Evolutionary conservation across 129 eudicot species (phyloP), one percentile per base, ranked within the genome.

Genomic region (Deinandra increscens): DNA sequence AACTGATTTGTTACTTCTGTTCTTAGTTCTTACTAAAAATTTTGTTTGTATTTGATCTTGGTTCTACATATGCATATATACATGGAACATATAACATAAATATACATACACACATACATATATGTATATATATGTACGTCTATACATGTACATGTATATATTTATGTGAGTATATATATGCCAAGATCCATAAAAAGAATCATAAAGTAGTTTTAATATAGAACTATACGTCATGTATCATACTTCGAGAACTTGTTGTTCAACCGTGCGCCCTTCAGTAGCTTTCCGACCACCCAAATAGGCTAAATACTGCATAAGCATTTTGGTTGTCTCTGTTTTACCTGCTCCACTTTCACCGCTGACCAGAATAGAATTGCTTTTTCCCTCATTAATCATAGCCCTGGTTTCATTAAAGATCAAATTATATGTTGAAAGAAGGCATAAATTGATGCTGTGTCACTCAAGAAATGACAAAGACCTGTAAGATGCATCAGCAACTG

Each of bases 291-390:
- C 99, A 60, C 99, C 99, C 91, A 94, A 80, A 80, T 78, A 94
- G 53, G 99, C 99, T 60, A 94, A 91, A 71, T 90, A 94, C 33
- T 71, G 84, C 99, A 94, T 94, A 73, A 94, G 96, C 99, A 94
- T 94, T 80, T 94, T 94, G 14, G 99, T 94, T 63, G 97, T 94
- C 85, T 94, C 99, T 13, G 99, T 94, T 84, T 94, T 94, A 66
- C 99, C 99, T 26, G 99, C 99, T 78, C 99, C 99, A 80, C 99
- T 94, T 84, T 94, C 99, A 64, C 99, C 99, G 71, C 99, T 94
- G 39, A 94, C 99, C 63, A 90, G 86, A 77, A 94, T 94, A 8
- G 99, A 94, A 63, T 94, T 94, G 82, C 99, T 83, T 78, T 90
- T 94, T 17, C 87, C 88, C 79, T 90, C 97, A 42, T 87, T 83